phyloP scores from a whole-genome alignment of 805 yeast species.

The Nakazawaea laoshanensis region DNA sequence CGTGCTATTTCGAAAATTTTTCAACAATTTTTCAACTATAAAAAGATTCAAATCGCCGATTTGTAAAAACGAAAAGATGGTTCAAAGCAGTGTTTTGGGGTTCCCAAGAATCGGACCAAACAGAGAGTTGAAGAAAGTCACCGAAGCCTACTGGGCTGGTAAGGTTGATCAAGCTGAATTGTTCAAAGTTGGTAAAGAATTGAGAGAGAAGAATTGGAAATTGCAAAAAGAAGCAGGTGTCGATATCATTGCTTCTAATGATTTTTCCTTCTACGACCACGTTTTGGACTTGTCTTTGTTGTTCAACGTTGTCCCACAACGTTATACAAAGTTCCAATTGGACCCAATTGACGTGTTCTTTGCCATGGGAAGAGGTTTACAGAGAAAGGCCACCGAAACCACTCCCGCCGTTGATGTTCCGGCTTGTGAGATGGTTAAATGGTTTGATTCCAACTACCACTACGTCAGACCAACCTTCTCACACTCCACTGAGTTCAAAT shows the following conservation, averaged over 20 bases:
- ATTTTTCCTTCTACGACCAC: slow-evolving; percentile 97
- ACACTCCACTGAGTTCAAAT: slow-evolving; percentile 89
- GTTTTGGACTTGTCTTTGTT: slow-evolving; percentile 85
- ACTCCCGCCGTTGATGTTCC: slow-evolving; percentile 93
- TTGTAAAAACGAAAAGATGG: too few relatives aligned
- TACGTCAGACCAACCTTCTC: slow-evolving; percentile 99
- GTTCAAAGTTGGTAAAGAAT: slow-evolving; percentile 86
- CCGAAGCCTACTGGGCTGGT: slow-evolving; percentile 99
- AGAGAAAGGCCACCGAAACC: slow-evolving; percentile 87
- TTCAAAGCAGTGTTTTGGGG: slow-evolving; percentile 94
- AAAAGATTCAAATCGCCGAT: too few relatives aligned
- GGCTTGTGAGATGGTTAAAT: slow-evolving; percentile 98
- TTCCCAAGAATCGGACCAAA: slow-evolving; percentile 99
- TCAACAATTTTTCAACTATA: too few relatives aligned
- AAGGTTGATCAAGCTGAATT: slow-evolving; percentile 83
- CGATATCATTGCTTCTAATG: slow-evolving; percentile 94
- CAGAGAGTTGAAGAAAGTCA: slow-evolving; percentile 98
- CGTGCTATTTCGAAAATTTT: too few relatives aligned
- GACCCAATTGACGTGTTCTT: slow-evolving; percentile 86
- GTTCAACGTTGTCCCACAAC: slow-evolving; percentile 94
- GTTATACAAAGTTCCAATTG: slow-evolving; percentile 88
- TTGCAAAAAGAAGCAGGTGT: slow-evolving; percentile 96
- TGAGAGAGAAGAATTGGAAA: slow-evolving; percentile 96
- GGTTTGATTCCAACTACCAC: slow-evolving; percentile 99
- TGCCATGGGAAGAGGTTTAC: slow-evolving; percentile 99